phyloP scores from a whole-genome alignment of 768 basidiomycete species.

The Boletus eberwhitei region DNA sequence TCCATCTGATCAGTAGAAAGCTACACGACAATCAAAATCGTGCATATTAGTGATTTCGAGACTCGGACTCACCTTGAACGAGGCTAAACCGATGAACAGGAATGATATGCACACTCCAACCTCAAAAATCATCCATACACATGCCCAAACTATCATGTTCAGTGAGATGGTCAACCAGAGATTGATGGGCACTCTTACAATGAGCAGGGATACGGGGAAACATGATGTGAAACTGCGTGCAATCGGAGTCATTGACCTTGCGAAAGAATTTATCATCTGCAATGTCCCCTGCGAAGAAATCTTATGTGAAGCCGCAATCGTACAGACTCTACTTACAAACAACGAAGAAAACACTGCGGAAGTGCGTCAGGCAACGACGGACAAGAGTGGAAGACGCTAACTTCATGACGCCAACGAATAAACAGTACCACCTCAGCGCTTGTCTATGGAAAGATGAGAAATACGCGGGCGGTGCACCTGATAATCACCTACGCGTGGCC shows the following conservation, averaged over 20 bases:
- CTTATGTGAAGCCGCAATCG: not conserved
- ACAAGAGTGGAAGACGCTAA: constrained; percentile 35
- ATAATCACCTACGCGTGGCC: constrained; percentile 71
- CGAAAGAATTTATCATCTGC: constrained; percentile 94
- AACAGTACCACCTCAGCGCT: constrained; percentile 79
- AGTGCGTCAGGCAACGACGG: constrained; percentile 4
- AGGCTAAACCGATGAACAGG: constrained; percentile 72
- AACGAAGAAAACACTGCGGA: constrained; percentile 72
- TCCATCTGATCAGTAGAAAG: constrained; percentile 44
- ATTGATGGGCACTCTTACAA: constrained; percentile 38
- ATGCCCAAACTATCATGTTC: constrained; percentile 67
- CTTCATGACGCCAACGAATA: constrained; percentile 86
- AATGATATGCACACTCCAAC: constrained; percentile 72
- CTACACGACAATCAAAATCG: constrained; percentile 21
- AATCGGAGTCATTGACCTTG: constrained; percentile 90
- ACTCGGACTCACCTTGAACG: constrained; percentile 65
- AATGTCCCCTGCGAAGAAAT: constrained; percentile 69
- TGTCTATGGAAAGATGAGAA: constrained; percentile 42
- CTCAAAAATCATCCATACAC: constrained; percentile 82
- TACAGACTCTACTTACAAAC: constrained; percentile 57
- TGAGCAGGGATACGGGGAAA: constrained; percentile 72
- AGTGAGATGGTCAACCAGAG: not conserved
- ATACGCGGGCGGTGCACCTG: not conserved
- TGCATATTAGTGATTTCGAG: not conserved
- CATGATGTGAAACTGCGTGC: constrained; percentile 80